These are phyloP conservation scores for Clonostachys solani DNA, from an alignment of 2,329 filamentous ascomycete species.

Conservation along the genomic window DNA sequence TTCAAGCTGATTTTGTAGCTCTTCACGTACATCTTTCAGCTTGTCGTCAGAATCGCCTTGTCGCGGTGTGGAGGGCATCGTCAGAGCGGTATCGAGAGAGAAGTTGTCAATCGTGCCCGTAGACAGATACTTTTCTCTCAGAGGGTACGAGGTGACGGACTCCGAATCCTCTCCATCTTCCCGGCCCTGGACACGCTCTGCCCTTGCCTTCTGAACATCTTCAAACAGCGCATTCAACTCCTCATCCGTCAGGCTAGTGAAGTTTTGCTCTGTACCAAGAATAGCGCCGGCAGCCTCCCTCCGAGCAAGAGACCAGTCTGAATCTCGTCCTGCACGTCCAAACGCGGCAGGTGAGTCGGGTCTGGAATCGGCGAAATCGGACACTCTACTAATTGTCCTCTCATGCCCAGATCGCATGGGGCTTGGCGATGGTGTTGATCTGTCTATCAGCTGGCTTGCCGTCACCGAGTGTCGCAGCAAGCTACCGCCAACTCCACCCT, in stretches of 20 bases:
- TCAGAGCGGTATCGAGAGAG: conserved; percentile 88
- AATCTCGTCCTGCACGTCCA: conserved; percentile 65
- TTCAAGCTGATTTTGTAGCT: conserved; percentile 79
- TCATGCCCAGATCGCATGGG: conserved; percentile 70
- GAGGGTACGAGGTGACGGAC: conserved; percentile 80
- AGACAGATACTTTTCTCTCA: conserved; percentile 93
- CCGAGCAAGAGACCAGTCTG: conserved; percentile 91
- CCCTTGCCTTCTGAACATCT: conserved; percentile 84
- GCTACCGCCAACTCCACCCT: conserved; percentile 71
- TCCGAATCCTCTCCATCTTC: conserved; percentile 88
- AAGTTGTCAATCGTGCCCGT: conserved; percentile 94
- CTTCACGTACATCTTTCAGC: conserved; percentile 71
- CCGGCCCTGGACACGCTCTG: conserved; percentile 65
- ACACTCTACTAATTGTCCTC: conserved; percentile 73
- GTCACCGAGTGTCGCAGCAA: conserved; percentile 79
- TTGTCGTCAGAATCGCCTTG: conserved; percentile 72
- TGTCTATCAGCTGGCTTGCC: conserved; percentile 52
- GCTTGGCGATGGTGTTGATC: conserved; percentile 53
- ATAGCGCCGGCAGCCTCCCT: conserved; percentile 91
- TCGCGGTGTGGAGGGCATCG: conserved; percentile 88
- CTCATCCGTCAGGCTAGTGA: conserved; percentile 85
- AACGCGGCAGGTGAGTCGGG: conserved; percentile 75
- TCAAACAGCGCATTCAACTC: conserved; percentile 92
- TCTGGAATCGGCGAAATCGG: conserved; percentile 73
- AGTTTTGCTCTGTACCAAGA: conserved; percentile 85